Base-by-base conservation (phyloP, 148 eudicot genomes). In the Selenicereus undatus region DNA sequence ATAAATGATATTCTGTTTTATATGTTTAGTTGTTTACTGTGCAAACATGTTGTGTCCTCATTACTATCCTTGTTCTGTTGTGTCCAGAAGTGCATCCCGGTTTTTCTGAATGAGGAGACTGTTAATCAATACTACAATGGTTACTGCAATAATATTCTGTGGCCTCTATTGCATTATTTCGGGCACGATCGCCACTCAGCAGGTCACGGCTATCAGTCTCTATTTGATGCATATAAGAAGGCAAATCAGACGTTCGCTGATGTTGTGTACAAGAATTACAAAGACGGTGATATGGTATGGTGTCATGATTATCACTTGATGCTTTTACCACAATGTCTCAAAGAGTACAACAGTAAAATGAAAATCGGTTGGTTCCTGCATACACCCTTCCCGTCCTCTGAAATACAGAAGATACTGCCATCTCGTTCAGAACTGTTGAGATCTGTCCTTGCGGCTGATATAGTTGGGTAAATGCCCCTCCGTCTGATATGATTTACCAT, bases 301-400 rank as follows among this genome's bases (percentile, higher is more conserved):
- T 93, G 95, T 86, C 97, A 93, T 86, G 97, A 93, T 83, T 93
- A 93, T 86, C 97, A 93, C 75, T 82, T 93, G 60, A 93, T 93
- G 95, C 91, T 83, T 83, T 91, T 93, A 58, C 97, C 97, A 2
- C 86, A 90, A 78, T 91, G 88, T 83, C 85, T 93, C 14, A 93
- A 93, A 84, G 86, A 90, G 11, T 74, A 84, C 54, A 82, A 91
- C 82, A 84, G 64, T 62, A 83, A 86, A 18, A 91, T 93, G 90
- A 91, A 91, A 90, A 93, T 93, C 27, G 95, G 97, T 58, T 93
- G 97, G 97, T 93, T 93, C 87, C 89, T 93, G 27, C 97, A 93
- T 83, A 93, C 97, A 64, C 97, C 97, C 51, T 93, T 93, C 75
- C 97, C 97, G 29, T 91, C 97, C 76, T 90, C 95, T 48, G 95